These are phyloP conservation scores for Xylariaceae sp. DNA, from an alignment of 2,329 filamentous ascomycete species.

Conservation along the genomic window DNA sequence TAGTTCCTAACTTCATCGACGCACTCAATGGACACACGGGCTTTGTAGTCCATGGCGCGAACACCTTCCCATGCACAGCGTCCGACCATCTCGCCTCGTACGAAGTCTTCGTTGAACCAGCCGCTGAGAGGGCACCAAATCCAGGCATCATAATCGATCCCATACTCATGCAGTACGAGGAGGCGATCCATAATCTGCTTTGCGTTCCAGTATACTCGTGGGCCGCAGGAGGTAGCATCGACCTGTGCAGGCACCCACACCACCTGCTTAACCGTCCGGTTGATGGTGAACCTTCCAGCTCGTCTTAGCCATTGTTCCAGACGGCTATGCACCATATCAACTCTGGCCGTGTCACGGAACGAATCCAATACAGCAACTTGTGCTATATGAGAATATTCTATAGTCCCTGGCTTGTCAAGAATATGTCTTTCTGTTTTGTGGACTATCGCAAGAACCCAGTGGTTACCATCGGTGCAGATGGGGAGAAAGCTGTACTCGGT, in stretches of 20 bases:
- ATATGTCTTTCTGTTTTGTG: conserved; percentile 11
- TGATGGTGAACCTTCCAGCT: conserved; percentile 7
- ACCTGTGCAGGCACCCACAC: conserved; percentile 20
- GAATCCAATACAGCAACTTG: conserved; percentile 21
- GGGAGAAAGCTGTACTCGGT: conserved; percentile 24
- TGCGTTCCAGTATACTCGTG: conserved; percentile 23
- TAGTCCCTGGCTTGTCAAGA: background rate
- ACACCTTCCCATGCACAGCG: conserved; percentile 18
- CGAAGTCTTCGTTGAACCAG: conserved; percentile 23
- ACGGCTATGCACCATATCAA: background rate
- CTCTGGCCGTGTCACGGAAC: background rate
- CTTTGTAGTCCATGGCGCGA: conserved; percentile 21
- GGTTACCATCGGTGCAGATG: conserved; percentile 11
- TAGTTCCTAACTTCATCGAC: conserved; percentile 5
- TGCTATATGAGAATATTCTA: conserved; percentile 13
- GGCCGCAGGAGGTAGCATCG: conserved; percentile 21
- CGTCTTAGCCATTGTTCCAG: conserved; percentile 3
- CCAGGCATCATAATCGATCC: background rate
- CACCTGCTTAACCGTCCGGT: background rate
- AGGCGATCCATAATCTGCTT: conserved; percentile 24
- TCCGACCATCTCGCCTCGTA: conserved; percentile 28
- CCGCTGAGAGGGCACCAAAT: conserved; percentile 20
- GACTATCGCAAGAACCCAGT: conserved; percentile 24
- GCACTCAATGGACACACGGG: conserved; percentile 23
- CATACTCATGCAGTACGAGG: conserved; percentile 4